A percentile compares a stretch with the other conserved stretches of the same genome.
Evolutionary conservation across 176 grass and related monocot genomes (phyloP).

Genomic region (Chloris gayana): DNA sequence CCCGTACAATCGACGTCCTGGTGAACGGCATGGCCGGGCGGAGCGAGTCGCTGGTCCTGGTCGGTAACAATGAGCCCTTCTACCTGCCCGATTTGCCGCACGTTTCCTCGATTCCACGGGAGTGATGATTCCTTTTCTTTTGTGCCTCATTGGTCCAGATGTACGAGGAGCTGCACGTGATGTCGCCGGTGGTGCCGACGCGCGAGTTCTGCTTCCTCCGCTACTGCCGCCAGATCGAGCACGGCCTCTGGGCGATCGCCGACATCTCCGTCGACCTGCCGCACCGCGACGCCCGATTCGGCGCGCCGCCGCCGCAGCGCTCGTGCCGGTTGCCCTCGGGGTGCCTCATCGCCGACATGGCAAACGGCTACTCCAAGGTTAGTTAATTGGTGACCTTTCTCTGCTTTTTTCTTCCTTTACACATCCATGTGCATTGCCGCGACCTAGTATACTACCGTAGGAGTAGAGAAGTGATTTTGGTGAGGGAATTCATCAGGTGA

Average conservation of each 20-base stretch:
- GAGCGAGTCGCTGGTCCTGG: constrained; percentile 79
- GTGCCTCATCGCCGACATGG: constrained; percentile 81
- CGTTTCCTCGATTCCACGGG: too few relatives aligned
- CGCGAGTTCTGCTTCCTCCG: constrained; percentile 89
- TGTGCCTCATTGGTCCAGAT: too few relatives aligned
- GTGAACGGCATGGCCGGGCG: constrained; percentile 66
- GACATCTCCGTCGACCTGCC: constrained; percentile 80
- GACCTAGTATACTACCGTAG: not conserved
- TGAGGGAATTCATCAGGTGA: constrained; percentile 51
- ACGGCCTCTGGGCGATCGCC: constrained; percentile 79
- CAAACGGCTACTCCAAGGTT: constrained; percentile 82
- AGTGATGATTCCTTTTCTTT: not conserved
- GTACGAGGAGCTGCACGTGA: constrained; percentile 86
- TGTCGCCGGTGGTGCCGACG: constrained; percentile 78
- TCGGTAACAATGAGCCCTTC: not conserved
- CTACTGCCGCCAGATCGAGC: constrained; percentile 84
- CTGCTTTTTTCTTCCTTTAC: fast-evolving
- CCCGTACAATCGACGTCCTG: constrained; percentile 77
- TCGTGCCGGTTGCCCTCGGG: constrained; percentile 74
- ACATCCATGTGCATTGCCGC: not conserved
- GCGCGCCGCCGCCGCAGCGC: constrained; percentile 43
- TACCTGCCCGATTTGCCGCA: not conserved
- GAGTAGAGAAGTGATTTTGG: not conserved
- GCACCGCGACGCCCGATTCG: constrained; percentile 45
- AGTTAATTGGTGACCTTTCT: too few relatives aligned